phyloP scores from a whole-genome alignment of 495 filamentous ascomycete species.

The Penicillium cinerascens region DNA sequence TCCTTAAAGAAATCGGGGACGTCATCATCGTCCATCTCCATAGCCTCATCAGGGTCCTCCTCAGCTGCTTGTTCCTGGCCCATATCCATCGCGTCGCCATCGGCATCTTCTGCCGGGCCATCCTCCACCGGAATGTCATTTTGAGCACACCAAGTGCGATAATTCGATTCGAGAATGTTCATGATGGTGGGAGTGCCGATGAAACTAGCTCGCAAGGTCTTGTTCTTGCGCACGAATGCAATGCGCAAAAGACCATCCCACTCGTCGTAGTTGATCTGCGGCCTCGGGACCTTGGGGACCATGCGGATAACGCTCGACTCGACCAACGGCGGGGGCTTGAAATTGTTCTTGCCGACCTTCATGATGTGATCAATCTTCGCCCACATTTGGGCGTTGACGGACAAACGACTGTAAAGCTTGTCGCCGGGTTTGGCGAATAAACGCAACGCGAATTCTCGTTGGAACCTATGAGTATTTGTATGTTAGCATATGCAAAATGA shows the following conservation, averaged over 20 bases:
- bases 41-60: conserved; percentile 44
- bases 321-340: conserved; percentile 87
- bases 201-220: conserved; percentile 73
- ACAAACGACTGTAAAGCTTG: conserved; percentile 79
- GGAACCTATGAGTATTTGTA: conserved; percentile 31
- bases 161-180: conserved; percentile 78
- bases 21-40: conserved; percentile 56
- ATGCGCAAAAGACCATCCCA: conserved; percentile 89
- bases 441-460: conserved; percentile 73
- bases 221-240: conserved; percentile 73
- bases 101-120: conserved; percentile 44
- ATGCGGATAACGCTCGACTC: conserved; percentile 80
- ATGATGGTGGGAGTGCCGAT: conserved; percentile 74
- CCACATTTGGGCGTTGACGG: conserved; percentile 94
- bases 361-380: conserved; percentile 81
- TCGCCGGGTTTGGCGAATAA: conserved; percentile 75
- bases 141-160: conserved; percentile 82
- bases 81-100: conserved; percentile 42
- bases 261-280: conserved; percentile 86
- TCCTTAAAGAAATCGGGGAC: conserved; percentile 78
- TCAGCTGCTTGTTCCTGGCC: conserved; percentile 39
- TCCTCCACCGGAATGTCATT: conserved; percentile 78
- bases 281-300: conserved; percentile 74
- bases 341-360: conserved; percentile 93
- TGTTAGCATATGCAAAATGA: conserved; percentile 9